phyloP scores from a whole-genome alignment of 2,329 filamentous ascomycete species.

The Ceratocystis smalleyi region DNA sequence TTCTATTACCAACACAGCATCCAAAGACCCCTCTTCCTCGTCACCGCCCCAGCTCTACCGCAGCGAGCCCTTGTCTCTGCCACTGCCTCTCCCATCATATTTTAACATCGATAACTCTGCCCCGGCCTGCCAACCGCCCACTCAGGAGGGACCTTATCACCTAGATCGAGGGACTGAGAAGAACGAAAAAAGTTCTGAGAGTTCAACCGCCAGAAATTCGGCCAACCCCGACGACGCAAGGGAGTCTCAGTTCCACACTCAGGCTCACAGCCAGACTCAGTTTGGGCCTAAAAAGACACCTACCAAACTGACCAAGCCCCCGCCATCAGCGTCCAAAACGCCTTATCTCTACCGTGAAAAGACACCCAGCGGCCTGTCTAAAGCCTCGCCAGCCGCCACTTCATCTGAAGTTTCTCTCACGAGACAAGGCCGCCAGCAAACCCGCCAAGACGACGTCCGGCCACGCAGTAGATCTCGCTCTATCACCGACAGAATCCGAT shows the following conservation, averaged over 20 bases:
- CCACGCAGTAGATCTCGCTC: conserved; percentile 13
- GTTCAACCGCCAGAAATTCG: background rate
- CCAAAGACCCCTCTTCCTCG: background rate
- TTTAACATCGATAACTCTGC: background rate
- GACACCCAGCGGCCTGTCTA: background rate
- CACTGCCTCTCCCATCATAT: background rate
- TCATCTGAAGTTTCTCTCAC: background rate
- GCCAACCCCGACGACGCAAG: background rate
- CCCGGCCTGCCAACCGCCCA: conserved; percentile 4
- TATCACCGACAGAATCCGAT: conserved; percentile 13
- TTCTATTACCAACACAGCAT: background rate
- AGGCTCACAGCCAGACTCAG: background rate
- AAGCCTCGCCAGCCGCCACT: background rate
- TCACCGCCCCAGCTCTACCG: background rate
- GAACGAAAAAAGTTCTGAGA: background rate
- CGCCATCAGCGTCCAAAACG: conserved; percentile 16
- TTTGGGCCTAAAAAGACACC: background rate
- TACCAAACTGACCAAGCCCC: conserved; percentile 10
- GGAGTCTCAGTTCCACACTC: background rate
- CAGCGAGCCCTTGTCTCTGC: background rate
- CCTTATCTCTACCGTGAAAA: conserved; percentile 15
- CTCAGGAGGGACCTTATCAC: background rate
- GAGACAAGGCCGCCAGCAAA: background rate
- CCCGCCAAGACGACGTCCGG: conserved; percentile 2
- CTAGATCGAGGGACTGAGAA: background rate